Base-by-base conservation (phyloP, 768 basidiomycete species). In the Dioszegia aurantiaca region DNA sequence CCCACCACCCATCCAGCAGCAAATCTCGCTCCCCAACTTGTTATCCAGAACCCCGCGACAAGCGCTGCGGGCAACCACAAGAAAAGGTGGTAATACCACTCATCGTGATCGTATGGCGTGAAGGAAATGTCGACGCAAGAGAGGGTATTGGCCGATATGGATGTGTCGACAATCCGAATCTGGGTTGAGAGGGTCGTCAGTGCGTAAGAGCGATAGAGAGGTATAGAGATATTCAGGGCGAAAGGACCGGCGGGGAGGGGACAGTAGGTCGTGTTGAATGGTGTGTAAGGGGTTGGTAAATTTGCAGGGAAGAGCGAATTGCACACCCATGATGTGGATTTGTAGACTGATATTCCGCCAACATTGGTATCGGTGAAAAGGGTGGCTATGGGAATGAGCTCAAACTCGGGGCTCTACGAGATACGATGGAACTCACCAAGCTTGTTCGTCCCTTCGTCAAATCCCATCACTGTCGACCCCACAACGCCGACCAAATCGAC, bases 161-260 rank as follows among this genome's bases (percentile, higher is more conserved):
- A 73, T 0, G 92, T 86, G 77, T 99, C 95, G 23, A 98, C 87
- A 8, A 92, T 87, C 44, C 89, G 86, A 23, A 99, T 77, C 21
- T 85, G 85, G 1, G 93, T 95, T 61, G 83, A 81, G 56, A 94
- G 81, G 10, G 93, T 93, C 12, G 88, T 89, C 42, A 98, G 80
- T 16, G 85, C 83, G 70, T 87, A 87, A 59, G 83, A 80, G 42
- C 79, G 67, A 33, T 83, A 80, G 70, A 87, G 83, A 39, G 90
- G 84, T 17, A 86, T 81, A 9, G 71, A 67, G 11, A 89, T 80
- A 23, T 89, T 84, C 70, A 98, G 83, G 1, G 86, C 93, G 68
- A 95, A 86, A 1, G 84, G 83, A 0, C 94, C 94, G 3, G 85
- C 80, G 4, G 80, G 70, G 59, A 95, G 80, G 12, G 93, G 91